Evolutionary conservation across 306 rosid genomes (phyloP), one percentile per base, ranked within the genome.

Genomic region (Crataegus laevigata): DNA sequence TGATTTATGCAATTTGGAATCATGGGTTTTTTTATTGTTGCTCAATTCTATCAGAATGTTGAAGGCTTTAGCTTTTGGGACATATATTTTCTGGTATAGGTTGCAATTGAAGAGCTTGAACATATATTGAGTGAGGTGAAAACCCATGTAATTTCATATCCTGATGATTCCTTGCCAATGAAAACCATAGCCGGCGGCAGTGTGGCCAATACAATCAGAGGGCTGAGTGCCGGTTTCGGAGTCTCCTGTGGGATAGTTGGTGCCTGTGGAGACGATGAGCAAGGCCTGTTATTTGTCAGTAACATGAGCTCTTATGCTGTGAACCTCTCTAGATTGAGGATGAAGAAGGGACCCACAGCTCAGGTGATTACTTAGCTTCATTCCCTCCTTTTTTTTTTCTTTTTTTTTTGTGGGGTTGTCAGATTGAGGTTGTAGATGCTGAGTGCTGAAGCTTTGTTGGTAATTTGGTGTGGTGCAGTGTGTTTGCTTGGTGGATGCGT

Each of bases 111-210:
- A 64, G 96, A 94, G 64, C 96, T 94, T 68, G 89, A 89, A 72
- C 28, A 36, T 63, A 92, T 94, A 69, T 74, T 87, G 73, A 76
- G 38, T 11, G 89, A 84, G 78, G 83, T 94, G 81, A 88, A 87
- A 28, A 25, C 60, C 38, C 88, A 90, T 78, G 58, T 66, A 50
- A 68, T 73, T 14, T 69, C 86, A 10, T 78, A 77, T 21, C 77
- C 74, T 1, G 81, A 78, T 43, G 84, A 58, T 58, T 38, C 29
- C 24, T 77, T 86, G 52, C 55, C 85, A 5, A 70, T 89, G 22
- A 90, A 91, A 82, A 90, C 97, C 19, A 70, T 94, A 50, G 97
- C 98, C 0, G 96, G 97, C 45, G 98, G 98, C 28, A 94, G 98
- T 66, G 96, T 94, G 60, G 91, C 98, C 19, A 92, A 94, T 78